phyloP scores from a whole-genome alignment of 148 eudicot species.

The Fagopyrum homotropicum region DNA sequence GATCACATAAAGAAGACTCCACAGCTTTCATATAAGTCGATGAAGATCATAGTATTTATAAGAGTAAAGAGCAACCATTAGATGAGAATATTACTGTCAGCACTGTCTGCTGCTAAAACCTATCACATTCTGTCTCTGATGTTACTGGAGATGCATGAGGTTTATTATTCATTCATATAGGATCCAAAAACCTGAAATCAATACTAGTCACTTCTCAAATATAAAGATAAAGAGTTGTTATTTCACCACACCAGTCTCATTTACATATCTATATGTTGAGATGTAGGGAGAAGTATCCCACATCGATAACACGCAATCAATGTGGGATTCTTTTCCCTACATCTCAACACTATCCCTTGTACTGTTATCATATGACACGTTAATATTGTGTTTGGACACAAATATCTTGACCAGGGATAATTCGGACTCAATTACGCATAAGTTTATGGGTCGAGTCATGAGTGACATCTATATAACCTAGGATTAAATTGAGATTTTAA shows the following conservation, averaged over 20 bases:
- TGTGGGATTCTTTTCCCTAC: too few species aligned
- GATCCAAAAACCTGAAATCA: background rate
- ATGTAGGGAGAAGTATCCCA: too few species aligned
- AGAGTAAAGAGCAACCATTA: background rate
- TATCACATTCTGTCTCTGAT: background rate
- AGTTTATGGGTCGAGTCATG: too few species aligned
- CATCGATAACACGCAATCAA: too few species aligned
- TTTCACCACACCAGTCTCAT: background rate
- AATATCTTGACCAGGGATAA: too few species aligned
- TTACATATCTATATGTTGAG: constrained; percentile 3
- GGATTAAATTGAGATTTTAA: too few species aligned
- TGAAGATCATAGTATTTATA: background rate
- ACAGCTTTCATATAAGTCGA: background rate
- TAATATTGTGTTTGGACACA: too few species aligned
- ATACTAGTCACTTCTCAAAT: background rate
- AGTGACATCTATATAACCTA: too few species aligned
- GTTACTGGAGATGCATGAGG: background rate
- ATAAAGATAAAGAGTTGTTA: background rate
- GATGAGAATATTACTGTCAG: background rate
- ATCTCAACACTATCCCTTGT: too few species aligned
- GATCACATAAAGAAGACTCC: background rate
- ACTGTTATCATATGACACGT: too few species aligned
- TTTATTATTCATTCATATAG: background rate
- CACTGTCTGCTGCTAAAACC: background rate
- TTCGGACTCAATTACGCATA: too few species aligned